Evolutionary conservation across 2,329 filamentous ascomycete genomes (phyloP), one percentile per base, ranked within the genome.

Genomic region (Aspergillus niger): DNA sequence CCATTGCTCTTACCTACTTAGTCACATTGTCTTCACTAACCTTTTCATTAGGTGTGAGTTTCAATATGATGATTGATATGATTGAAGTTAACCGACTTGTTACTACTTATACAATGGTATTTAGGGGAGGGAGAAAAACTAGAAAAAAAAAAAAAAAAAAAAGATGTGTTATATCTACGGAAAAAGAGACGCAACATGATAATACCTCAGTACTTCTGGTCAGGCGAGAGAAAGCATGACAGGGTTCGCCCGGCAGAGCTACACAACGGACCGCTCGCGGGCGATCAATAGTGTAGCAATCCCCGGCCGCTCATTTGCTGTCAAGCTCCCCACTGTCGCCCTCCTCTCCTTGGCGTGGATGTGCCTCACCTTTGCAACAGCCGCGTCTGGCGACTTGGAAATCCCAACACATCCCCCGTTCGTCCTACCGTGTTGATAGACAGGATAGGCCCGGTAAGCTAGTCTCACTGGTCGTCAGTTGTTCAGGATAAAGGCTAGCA

Each of bases 361-460:
- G 44, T 57, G 44, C 53, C 49, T 59, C 52, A 51, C 51, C 58
- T 55, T 50, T 28, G 26, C 57, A 62, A 60, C 62, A 68, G 66
- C 66, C 66, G 66, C 66, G 62, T 65, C 64, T 68, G 64, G 65
- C 66, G 66, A 65, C 56, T 39, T 49, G 48, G 55, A 63, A 66
- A 64, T 65, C 48, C 32, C 43, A 41, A 43, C 52, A 44, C 38
- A 13, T 11, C 22, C 38, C 17, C 51, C 20, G 36, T 39, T 32
- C 24, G 44, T 55, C 22, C 47, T n/a, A 43, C 36, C 28, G 11
- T 36, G 11, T 10, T 36, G 11, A 6, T 13, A 36, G 32, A 26
- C 6, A 26, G 26, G 20, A 30, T 36, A 13, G 32, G 32, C 32
- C 32, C 32, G 32, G 32, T 13, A 44, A 24, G 20, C 11, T 24